Percentiles rank a stretch among this genome's conserved stretches.
phyloP scores from a whole-genome alignment of 1,139 yeast genomes.

The Scheffersomyces cryptocercus region DNA sequence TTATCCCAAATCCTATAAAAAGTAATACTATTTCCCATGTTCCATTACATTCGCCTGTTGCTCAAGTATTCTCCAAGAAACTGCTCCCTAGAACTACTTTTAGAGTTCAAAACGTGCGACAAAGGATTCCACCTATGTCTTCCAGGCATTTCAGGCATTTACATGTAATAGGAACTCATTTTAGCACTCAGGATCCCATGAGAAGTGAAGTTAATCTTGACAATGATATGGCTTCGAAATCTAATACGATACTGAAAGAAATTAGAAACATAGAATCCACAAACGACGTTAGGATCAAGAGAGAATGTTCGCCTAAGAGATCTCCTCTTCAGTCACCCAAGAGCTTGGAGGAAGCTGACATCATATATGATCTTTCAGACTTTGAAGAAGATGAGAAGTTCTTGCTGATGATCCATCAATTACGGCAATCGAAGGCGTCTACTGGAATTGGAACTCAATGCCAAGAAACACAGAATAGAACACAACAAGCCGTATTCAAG shows the following conservation, averaged over 20 bases:
- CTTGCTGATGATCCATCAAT: constrained; percentile 13
- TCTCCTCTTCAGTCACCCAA: constrained; percentile 1
- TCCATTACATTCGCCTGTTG: too few species aligned
- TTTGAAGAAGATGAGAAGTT: constrained; percentile 27
- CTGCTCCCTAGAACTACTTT: too few species aligned
- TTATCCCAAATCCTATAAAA: too few species aligned
- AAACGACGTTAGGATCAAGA: background rate
- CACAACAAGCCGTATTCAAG: background rate
- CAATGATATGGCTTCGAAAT: too few species aligned
- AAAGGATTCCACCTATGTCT: constrained; percentile 11
- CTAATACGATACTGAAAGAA: too few species aligned
- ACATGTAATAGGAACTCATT: background rate
- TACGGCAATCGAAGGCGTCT: background rate
- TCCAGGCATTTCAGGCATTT: constrained; percentile 9
- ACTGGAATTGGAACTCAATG: background rate
- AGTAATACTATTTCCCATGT: too few species aligned
- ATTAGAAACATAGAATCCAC: background rate
- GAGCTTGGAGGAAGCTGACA: constrained; percentile 10
- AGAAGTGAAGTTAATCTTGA: too few species aligned
- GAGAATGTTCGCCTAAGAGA: background rate
- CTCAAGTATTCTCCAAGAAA: too few species aligned
- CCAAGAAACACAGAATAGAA: background rate
- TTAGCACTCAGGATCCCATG: too few species aligned
- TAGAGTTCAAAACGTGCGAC: too few species aligned
- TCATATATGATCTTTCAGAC: constrained; percentile 27